Evolutionary conservation across 768 basidiomycete species (phyloP), one percentile per base, ranked within the genome.

Genomic region (Mycena belliarum): DNA sequence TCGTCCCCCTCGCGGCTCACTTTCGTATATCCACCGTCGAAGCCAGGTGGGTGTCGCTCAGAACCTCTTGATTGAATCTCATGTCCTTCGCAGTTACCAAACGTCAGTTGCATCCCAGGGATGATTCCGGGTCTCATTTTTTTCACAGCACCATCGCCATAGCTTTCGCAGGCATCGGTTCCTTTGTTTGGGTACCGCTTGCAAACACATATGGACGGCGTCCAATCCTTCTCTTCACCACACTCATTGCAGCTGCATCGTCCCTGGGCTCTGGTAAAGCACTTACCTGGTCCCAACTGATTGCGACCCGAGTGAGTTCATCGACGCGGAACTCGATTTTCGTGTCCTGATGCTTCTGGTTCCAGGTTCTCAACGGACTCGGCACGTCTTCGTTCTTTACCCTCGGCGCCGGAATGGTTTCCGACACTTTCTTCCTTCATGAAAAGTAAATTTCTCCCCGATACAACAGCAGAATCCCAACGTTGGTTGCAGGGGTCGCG

Each of bases 381-480:
- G 51, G 51, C 1, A 59, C 57, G 16, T 52, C 51, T 14, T 59
- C 57, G 6, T 59, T 59, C n/a, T 59, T 59, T 29, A 59, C 57
- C 24, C 37, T 59, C 40, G 57, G 57, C 23, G 57, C 57, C 15
- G 57, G 50, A 8, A 52, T 59, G 57, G 57, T 52, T 10, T 59
- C 57, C 24, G 57, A 59, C 63, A 73, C 15, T 60, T 77, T 37
- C 59, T 73, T 44, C 72, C 72, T 46, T 60, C 75, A 55, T 69
- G 20, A 68, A 74, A 57, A 76, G 77, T 57, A 75, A 76, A 3
- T 68, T 73, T 24, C 71, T 68, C 20, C 69, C 74, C 25, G 12
- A 69, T 70, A 32, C 76, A 20, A 70, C 73, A 12, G 73, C 75
- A 11, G 12, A 75, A 73, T 52, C 74, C 71, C 49, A 57, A 43